Evolutionary conservation across 257 asterid species (phyloP).

Genomic region (Solanum okadae): DNA sequence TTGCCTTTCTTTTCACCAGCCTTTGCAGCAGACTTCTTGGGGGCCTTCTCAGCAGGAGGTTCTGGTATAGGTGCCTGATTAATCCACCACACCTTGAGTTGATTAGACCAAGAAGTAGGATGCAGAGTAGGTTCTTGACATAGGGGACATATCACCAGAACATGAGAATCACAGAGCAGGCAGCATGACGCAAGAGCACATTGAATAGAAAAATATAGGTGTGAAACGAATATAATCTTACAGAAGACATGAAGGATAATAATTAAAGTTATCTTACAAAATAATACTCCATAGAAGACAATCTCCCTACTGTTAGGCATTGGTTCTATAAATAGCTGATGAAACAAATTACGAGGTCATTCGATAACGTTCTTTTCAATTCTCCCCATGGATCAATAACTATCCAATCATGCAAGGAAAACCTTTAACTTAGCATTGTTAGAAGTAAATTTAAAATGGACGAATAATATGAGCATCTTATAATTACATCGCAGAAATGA

Average conservation of each 20-base stretch:
- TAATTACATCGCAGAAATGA: background rate
- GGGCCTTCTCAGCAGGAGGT: conserved; percentile 47
- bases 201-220: background rate
- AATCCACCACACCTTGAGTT: background rate
- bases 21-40: conserved; percentile 55
- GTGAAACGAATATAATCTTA: background rate
- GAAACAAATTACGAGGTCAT: background rate
- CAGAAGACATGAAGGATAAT: background rate
- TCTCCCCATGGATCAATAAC: background rate
- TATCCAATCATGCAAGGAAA: background rate
- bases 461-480: background rate
- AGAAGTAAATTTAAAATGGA: background rate
- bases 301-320: background rate
- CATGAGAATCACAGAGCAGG: background rate
- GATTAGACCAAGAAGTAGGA: background rate
- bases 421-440: background rate
- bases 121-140: background rate
- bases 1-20: conserved; percentile 54
- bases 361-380: too few relatives aligned
- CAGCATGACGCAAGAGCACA: background rate
- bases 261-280: background rate
- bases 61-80: conserved; percentile 58
- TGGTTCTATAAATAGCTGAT: background rate
- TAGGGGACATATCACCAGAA: background rate
- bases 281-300: background rate